Evolutionary conservation across 2,329 filamentous ascomycete species (phyloP).

Genomic region (Aureobasidium melanogenum): DNA sequence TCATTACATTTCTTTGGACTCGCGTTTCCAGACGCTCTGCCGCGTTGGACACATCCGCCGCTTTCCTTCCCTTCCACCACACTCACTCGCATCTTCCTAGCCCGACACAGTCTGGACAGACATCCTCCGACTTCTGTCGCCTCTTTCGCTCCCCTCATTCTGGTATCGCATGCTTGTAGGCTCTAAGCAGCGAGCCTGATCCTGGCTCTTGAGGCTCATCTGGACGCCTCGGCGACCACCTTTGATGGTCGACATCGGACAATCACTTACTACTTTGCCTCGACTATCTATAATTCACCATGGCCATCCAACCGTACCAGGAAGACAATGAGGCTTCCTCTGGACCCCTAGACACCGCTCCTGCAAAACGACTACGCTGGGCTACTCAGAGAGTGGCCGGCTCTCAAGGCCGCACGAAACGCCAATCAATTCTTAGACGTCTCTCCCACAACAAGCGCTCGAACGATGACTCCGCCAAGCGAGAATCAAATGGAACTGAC

Average conservation of each 20-base stretch:
- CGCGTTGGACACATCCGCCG: background rate
- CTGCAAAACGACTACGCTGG: slow-evolving; percentile 74
- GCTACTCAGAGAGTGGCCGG: slow-evolving; percentile 82
- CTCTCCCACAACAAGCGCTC: slow-evolving; percentile 22
- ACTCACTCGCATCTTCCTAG: background rate
- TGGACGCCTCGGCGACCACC: background rate
- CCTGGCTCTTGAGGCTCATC: slow-evolving; percentile 10
- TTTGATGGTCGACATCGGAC: background rate
- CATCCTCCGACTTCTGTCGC: background rate
- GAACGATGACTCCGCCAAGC: slow-evolving; percentile 29
- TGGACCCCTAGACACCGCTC: slow-evolving; percentile 41
- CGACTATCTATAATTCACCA: background rate
- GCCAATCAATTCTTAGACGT: slow-evolving; percentile 71
- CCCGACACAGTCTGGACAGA: background rate
- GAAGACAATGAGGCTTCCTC: slow-evolving; percentile 43
- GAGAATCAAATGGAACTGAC: slow-evolving; percentile 29
- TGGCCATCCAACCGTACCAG: slow-evolving; percentile 17
- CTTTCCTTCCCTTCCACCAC: background rate
- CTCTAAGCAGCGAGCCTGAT: slow-evolving; percentile 3
- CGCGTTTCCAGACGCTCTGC: background rate
- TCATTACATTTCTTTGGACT: slow-evolving; percentile 3
- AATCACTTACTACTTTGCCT: background rate
- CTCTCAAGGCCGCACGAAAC: slow-evolving; percentile 67
- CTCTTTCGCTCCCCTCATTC: background rate
- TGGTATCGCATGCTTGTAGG: slow-evolving; percentile 6